Percentiles rank a stretch among this genome's conserved stretches.
Evolutionary conservation across 441 rosid species (phyloP).

Genomic region (Erodium moschatum): DNA sequence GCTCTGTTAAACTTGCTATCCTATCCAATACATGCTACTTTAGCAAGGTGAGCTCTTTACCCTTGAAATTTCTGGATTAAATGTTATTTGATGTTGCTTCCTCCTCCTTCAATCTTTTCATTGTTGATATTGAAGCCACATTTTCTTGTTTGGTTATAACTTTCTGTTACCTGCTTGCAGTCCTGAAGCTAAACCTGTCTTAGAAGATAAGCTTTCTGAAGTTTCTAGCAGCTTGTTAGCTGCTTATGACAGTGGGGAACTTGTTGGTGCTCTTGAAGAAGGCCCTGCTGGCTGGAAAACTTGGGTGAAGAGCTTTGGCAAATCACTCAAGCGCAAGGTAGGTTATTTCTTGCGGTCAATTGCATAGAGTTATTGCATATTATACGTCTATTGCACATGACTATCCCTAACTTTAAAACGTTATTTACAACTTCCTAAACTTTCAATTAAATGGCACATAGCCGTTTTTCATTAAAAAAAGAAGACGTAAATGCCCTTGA

Average conservation of each 20-base stretch:
- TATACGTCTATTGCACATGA: too few relatives aligned
- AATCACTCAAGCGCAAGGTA: slow-evolving; percentile 73
- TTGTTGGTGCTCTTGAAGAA: slow-evolving; percentile 55
- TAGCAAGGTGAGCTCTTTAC: slow-evolving; percentile 42
- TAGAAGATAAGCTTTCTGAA: slow-evolving; percentile 71
- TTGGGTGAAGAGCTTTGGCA: slow-evolving; percentile 85
- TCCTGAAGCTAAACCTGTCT: slow-evolving; percentile 51
- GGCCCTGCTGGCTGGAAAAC: slow-evolving; percentile 79
- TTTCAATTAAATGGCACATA: too few relatives aligned
- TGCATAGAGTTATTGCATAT: too few relatives aligned
- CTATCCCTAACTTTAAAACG: too few relatives aligned
- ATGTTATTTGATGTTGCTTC: neutral
- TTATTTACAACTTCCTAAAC: too few relatives aligned
- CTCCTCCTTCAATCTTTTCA: neutral
- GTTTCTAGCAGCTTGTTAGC: slow-evolving; percentile 56
- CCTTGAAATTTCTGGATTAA: neutral
- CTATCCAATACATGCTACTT: slow-evolving; percentile 62
- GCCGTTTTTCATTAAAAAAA: too few relatives aligned
- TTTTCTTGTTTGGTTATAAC: neutral
- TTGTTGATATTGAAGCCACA: neutral
- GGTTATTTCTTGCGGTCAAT: slow-evolving; percentile 7
- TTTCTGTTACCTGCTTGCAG: slow-evolving; percentile 29
- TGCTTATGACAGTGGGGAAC: slow-evolving; percentile 76
- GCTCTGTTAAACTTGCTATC: slow-evolving; percentile 65
- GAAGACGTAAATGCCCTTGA: too few relatives aligned